These are phyloP conservation scores for Cavenderia fasciculata DNA, from an alignment of 78 protist species.

Conservation along the genomic window DNA sequence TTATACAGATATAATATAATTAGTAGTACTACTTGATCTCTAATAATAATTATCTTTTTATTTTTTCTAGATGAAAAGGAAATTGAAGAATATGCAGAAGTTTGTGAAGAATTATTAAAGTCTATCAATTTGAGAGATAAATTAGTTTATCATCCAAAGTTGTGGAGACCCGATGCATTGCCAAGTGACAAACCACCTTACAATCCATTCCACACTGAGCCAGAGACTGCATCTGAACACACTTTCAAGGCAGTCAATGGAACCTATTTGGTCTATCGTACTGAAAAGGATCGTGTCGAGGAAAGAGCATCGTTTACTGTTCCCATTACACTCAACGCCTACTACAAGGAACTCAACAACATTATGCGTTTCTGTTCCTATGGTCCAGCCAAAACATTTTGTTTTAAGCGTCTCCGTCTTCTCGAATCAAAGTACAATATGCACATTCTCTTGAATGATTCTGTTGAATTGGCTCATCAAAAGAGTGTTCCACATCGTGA, in stretches of 20 bases:
- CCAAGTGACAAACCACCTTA: conserved; percentile 64
- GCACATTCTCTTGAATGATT: conserved; percentile 76
- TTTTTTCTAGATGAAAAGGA: conserved; percentile 33
- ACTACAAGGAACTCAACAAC: conserved; percentile 62
- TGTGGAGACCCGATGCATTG: conserved; percentile 36
- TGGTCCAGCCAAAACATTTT: conserved; percentile 77
- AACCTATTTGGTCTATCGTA: conserved; percentile 46
- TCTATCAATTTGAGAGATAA: conserved; percentile 48
- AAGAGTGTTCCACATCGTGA: conserved; percentile 93
- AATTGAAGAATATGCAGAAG: conserved; percentile 72
- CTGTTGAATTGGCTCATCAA: conserved; percentile 52
- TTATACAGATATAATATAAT: too few species aligned
- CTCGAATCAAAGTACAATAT: conserved; percentile 72
- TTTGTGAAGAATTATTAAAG: conserved; percentile 52
- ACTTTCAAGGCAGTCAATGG: conserved; percentile 66
- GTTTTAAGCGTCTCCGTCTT: conserved; percentile 47
- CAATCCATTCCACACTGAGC: conserved; percentile 20
- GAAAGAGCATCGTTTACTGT: conserved; percentile 10
- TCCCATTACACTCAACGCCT: conserved; percentile 5
- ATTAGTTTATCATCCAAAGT: conserved; percentile 64
- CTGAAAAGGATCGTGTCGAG: conserved; percentile 11
- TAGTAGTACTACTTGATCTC: background rate
- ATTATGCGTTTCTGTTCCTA: conserved; percentile 46
- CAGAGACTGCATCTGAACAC: conserved; percentile 9
- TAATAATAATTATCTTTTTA: too few species aligned